Evolutionary conservation across 768 basidiomycete species (phyloP), one percentile per base, ranked within the genome.

Genomic region (Hericium coralloides): DNA sequence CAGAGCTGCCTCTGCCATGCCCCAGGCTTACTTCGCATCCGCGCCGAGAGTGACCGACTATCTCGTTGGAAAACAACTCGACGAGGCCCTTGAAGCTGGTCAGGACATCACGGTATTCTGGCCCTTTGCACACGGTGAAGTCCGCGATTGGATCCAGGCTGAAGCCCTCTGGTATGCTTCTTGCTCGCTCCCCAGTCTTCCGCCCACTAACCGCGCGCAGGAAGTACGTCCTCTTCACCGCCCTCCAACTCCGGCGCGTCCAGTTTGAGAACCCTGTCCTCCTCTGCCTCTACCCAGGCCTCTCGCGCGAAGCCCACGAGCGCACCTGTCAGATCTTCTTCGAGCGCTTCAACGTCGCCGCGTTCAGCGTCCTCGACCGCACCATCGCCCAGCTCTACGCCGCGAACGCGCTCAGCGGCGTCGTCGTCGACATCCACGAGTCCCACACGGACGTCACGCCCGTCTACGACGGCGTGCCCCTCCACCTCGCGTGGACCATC

Each of bases 211-310:
- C 36, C 15, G 15, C 9, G 15, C 45, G 36, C 72, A 95, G 92
- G 89, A 94, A 94, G 74, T 75, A 95, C 64, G 72, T 89, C 52
- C 78, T 97, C 17, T 92, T 93, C 72, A 78, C 74, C 55, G 78
- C 76, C 55, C 78, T 95, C 20, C 80, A 84, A 59, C 81, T 90
- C 53, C 82, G 88, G 53, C 87, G 93, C 55, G 81, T 81, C 7
- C 90, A 91, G 64, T 93, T 94, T 67, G 91, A 94, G 67, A 93
- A 89, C 17, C 90, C 92, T 2, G 81, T 92, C 55, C 77, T 94
- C 36, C 77, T 95, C 57, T 83, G 86, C 39, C 75, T 95, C 55
- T 72, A 78, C 4, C 71, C 85, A 0, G 80, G 82, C 31, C 79
- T 90, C 20, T 79, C 89, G 23, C 79, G 87, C 53, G 72, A 74